phyloP scores from a whole-genome alignment of 2,329 filamentous ascomycete species.

The Phaeosphaeriaceae sp. region DNA sequence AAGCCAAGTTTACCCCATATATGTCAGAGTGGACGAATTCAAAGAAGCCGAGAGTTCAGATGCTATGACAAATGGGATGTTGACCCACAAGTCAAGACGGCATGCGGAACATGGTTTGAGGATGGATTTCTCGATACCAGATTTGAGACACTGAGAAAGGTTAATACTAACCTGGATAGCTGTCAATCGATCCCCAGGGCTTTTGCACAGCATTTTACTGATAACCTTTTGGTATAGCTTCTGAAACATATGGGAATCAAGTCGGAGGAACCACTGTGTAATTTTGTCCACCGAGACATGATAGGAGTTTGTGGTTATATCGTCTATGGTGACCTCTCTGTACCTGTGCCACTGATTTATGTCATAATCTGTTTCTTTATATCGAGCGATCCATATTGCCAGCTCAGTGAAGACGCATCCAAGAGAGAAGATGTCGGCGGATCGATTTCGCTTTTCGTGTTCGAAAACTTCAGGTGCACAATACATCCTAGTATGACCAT shows the following conservation, averaged over 20 bases:
- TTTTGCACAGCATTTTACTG: too few species aligned
- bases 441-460: constrained; percentile 9
- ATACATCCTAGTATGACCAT: constrained; percentile 21
- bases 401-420: constrained; percentile 26
- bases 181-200: too few species aligned
- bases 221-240: too few species aligned
- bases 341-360: constrained; percentile 13
- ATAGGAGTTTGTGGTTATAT: constrained; percentile 12
- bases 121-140: too few species aligned
- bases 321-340: constrained; percentile 1
- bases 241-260: too few species aligned
- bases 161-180: too few species aligned
- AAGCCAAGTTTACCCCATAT: too few species aligned
- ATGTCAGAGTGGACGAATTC: too few species aligned
- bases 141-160: constrained; percentile 1
- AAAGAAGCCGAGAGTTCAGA: too few species aligned
- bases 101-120: too few species aligned
- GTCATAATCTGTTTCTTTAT: neutral
- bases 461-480: constrained; percentile 23
- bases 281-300: constrained; percentile 13
- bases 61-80: too few species aligned
- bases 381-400: constrained; percentile 6
- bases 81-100: too few species aligned
- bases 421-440: constrained; percentile 25
- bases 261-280: neutral